These are phyloP conservation scores for Poterioochromonas sp. DNA, from an alignment of 352 stramenopile species.

Conservation along the genomic window DNA sequence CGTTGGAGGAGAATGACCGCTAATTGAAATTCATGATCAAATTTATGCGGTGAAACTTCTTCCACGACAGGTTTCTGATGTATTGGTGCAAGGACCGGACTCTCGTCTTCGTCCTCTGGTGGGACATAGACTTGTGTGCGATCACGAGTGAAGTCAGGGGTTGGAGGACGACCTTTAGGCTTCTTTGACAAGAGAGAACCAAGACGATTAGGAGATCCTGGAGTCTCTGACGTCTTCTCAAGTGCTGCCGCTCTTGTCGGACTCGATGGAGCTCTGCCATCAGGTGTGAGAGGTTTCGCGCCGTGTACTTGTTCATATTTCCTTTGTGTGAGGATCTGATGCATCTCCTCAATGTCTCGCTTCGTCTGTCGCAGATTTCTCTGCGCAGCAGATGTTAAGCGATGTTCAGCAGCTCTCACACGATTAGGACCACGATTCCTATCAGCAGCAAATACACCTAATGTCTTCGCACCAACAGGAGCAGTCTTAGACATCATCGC, in stretches of 20 bases:
- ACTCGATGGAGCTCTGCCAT: no score
- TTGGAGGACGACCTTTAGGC: constrained; percentile 19
- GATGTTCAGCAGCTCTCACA: constrained; percentile 1
- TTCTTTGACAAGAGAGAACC: constrained; percentile 1
- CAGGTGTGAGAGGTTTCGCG: no score
- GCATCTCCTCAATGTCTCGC: constrained; percentile 30
- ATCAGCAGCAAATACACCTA: background rate
- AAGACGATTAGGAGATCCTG: constrained; percentile 3
- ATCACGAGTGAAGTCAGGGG: constrained; percentile 35
- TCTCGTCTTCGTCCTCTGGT: no score
- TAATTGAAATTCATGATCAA: constrained; percentile 23
- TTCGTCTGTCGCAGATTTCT: background rate
- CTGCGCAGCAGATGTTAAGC: constrained; percentile 19
- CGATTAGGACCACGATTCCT: background rate
- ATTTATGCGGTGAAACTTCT: background rate
- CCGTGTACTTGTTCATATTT: no score
- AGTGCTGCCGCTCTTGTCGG: background rate
- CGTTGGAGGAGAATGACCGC: constrained; percentile 71
- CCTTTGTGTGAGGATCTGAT: constrained; percentile 9
- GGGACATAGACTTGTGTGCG: background rate
- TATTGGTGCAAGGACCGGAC: no score
- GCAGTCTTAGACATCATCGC: constrained; percentile 39
- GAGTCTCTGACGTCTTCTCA: constrained; percentile 32
- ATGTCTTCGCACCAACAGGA: background rate
- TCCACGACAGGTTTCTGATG: no score